Conservation (phyloP, 2,329 filamentous ascomycete genomes). For the Colletotrichum sp. region DNA sequence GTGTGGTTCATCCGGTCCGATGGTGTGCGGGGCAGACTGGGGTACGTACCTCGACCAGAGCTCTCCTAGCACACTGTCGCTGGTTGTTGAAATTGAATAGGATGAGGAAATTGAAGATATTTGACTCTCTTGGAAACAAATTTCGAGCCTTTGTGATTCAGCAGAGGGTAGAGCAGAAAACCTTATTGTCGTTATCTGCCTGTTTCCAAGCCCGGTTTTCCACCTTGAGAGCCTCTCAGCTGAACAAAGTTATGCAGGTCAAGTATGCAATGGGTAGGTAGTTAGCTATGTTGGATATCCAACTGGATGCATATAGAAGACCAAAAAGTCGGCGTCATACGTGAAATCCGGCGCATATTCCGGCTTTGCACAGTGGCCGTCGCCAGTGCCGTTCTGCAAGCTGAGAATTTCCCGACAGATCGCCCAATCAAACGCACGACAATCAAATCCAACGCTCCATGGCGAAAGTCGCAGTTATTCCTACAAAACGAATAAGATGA, state of each 20-base stretch:
- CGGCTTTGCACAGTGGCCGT: not conserved
- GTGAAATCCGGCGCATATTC: no score
- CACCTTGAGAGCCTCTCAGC: not conserved
- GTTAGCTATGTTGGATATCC: not conserved
- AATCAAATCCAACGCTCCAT: not conserved
- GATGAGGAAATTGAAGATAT: not conserved
- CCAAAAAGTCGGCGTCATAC: no score
- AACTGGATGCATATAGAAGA: not conserved
- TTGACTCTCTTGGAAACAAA: no score
- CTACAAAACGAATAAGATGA: not conserved
- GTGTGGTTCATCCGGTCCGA: slow-evolving; percentile 1
- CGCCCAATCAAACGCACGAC: not conserved
- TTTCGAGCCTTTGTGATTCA: not conserved
- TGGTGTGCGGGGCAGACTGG: not conserved
- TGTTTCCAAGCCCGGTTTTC: not conserved
- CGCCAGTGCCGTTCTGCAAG: not conserved
- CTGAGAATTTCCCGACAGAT: not conserved
- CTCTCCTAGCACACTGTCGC: no score
- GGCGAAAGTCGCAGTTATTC: not conserved
- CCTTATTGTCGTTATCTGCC: not conserved
- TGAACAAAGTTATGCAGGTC: not conserved
- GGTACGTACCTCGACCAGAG: not conserved
- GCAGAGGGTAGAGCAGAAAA: not conserved
- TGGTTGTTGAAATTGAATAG: no score
- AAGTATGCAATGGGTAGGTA: not conserved